phyloP scores from a whole-genome alignment of 139 green algal species.

The Penium margaritaceum region DNA sequence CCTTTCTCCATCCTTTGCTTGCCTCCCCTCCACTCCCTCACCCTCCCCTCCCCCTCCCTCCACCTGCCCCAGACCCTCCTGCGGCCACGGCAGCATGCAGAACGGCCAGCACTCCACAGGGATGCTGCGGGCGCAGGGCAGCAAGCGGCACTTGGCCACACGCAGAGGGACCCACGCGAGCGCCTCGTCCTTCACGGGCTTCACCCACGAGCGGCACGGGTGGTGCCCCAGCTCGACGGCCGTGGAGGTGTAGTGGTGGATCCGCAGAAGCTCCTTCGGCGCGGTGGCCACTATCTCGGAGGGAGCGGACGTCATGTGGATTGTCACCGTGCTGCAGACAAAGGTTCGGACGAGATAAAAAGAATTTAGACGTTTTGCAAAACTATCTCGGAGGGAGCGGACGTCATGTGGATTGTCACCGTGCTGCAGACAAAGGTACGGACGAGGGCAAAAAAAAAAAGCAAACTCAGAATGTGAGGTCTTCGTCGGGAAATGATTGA shows the following conservation, averaged over 20 bases:
- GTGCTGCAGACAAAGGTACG: too few species aligned
- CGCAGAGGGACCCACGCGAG: background rate
- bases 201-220: conserved; percentile 4
- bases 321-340: background rate
- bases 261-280: background rate
- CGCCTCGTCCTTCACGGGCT: background rate
- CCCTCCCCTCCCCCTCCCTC: too few species aligned
- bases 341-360: too few species aligned
- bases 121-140: background rate
- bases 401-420: too few species aligned
- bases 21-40: too few species aligned
- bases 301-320: background rate
- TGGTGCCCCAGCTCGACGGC: background rate
- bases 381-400: too few species aligned
- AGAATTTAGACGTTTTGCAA: too few species aligned
- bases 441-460: too few species aligned
- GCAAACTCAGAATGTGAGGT: too few species aligned
- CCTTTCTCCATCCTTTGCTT: too few species aligned
- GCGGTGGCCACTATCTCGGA: background rate
- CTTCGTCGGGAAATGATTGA: too few species aligned
- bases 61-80: too few species aligned
- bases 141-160: background rate
- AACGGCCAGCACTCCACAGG: conserved; percentile 5
- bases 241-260: background rate
- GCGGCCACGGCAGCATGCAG: background rate